Evolutionary conservation across 768 basidiomycete species (phyloP), one percentile per base, ranked within the genome.

Genomic region (Tephrocybe rancida): DNA sequence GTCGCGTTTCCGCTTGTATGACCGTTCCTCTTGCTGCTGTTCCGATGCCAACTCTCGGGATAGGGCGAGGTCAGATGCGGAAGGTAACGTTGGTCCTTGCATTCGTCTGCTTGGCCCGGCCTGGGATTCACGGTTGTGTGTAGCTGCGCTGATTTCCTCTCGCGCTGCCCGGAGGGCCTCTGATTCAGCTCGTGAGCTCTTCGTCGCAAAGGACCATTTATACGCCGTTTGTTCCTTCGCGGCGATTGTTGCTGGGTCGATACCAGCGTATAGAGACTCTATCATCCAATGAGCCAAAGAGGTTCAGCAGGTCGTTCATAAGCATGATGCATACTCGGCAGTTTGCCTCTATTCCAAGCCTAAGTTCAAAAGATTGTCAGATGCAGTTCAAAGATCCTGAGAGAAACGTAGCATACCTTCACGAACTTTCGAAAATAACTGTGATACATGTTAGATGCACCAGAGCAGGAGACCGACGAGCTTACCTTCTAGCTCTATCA

Each of bases 361-460:
- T 91, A 62, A 32, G 18, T 24, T 45, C 42, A 4, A 49, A 42
- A 24, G 41, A 52, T 35, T 37, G 39, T 24, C 50, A 29, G 42
- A 13, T 35, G 22, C 21, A 27, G 34, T 48, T 38, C 43, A 35
- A 35, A 27, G 46, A 52, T 22, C 21, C 44, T 50, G 8, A 19
- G 37, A 26, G 29, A 16, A 61, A 24, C n/a, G n/a, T n/a, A n/a
- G 45, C 72, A 59, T 64, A 87, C 87, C 79, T 89, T 90, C 35
- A 94, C 86, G 63, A 98, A 97, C 71, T 95, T 96, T 62, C 88
- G 86, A 67, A 98, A 98, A 67, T 95, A 94, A 63, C 90, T 92
- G 54, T 22, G 50, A 54, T 64, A 60, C 46, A 46, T 62, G 66
- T 75, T 55, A 73, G 69, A 60, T 61, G 58, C 54, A 61, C 54